phyloP scores from a whole-genome alignment of 768 basidiomycete genomes.

The Hemileccinum impolitum region DNA sequence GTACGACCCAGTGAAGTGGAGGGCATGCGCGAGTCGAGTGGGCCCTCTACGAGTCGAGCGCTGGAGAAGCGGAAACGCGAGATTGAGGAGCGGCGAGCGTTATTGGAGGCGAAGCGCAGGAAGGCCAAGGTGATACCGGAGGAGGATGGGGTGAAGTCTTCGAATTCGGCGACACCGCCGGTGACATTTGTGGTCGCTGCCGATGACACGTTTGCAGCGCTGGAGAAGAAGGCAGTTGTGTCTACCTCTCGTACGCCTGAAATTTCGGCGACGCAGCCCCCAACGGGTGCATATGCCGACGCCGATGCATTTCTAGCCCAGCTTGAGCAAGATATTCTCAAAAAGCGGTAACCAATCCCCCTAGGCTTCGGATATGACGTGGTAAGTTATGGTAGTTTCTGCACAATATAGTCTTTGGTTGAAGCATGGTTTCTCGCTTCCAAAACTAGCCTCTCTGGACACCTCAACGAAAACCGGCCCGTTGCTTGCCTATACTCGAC shows the following conservation, averaged over 20 bases:
- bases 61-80: slow-evolving; percentile 71
- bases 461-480: slow-evolving; percentile 43
- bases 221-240: slow-evolving; percentile 37
- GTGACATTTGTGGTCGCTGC: slow-evolving; percentile 17
- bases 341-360: slow-evolving; percentile 6
- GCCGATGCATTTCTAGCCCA: slow-evolving; percentile 68
- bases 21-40: slow-evolving; percentile 55
- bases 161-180: not conserved
- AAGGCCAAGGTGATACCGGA: slow-evolving; percentile 38
- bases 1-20: slow-evolving; percentile 69
- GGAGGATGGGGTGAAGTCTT: not conserved
- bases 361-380: not conserved
- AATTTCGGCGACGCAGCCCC: slow-evolving; percentile 25
- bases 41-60: slow-evolving; percentile 43
- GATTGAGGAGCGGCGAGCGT: slow-evolving; percentile 57
- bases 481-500: slow-evolving; percentile 44
- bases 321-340: slow-evolving; percentile 59
- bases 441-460: slow-evolving; percentile 45
- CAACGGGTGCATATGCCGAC: slow-evolving; percentile 8
- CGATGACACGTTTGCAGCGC: slow-evolving; percentile 48
- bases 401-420: not conserved
- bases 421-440: slow-evolving; percentile 31
- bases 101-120: slow-evolving; percentile 65
- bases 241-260: slow-evolving; percentile 19
- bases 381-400: slow-evolving; percentile 1